phyloP scores from a whole-genome alignment of 441 rosid genomes.

The Adansonia madagascariensis region DNA sequence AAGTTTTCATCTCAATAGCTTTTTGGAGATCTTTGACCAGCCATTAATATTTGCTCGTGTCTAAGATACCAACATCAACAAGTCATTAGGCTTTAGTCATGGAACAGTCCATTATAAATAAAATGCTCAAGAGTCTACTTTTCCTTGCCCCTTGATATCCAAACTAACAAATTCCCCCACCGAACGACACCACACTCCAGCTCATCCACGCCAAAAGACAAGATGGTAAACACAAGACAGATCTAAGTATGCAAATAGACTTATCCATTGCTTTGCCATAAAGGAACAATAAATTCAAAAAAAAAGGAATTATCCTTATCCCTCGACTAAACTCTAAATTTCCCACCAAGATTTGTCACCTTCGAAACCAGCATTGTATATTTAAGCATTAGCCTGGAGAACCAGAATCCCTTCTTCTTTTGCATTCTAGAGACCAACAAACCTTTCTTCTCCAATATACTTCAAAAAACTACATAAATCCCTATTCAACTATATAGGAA shows the following conservation, averaged over 20 bases:
- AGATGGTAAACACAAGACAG: slow-evolving; percentile 10
- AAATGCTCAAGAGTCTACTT: slow-evolving; percentile 5
- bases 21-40: neutral
- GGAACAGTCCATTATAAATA: neutral
- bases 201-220: neutral
- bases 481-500: neutral
- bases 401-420: neutral
- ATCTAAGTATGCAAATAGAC: neutral
- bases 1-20: neutral
- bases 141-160: slow-evolving; percentile 1
- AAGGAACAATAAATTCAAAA: slow-evolving; percentile 2
- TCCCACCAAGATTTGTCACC: slow-evolving; percentile 8
- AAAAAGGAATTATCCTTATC: neutral
- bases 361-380: neutral
- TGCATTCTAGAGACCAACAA: neutral
- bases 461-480: neutral
- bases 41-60: neutral
- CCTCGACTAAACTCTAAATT: neutral
- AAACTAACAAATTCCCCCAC: neutral
- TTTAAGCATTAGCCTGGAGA: neutral
- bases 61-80: slow-evolving; percentile 9
- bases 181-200: neutral
- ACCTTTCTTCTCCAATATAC: neutral
- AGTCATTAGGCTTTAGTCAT: neutral
- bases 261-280: neutral